Percentiles rank a stretch among this genome's conserved stretches.
phyloP scores from a whole-genome alignment of 495 filamentous ascomycete species.

The Neurospora africana region DNA sequence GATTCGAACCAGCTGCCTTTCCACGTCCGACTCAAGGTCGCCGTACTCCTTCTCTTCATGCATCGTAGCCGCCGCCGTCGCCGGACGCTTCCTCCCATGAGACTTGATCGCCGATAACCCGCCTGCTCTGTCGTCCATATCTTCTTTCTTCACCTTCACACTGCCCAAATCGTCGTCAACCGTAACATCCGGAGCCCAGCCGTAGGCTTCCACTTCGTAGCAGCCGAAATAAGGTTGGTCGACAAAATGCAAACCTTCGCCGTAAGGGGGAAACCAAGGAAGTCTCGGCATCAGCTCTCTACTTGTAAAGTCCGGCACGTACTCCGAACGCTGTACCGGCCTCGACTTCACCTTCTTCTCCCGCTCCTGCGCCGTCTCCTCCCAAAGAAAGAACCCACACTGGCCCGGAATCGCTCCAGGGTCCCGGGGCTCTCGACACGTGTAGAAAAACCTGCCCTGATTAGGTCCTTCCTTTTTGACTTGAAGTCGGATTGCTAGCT shows the following conservation, averaged over 20 bases:
- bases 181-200: not conserved
- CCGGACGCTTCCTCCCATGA: conserved; percentile 1
- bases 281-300: not conserved
- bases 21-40: conserved; percentile 11
- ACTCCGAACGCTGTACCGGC: not conserved
- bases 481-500: conserved; percentile 47
- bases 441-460: conserved; percentile 58
- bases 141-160: not conserved
- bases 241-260: not conserved
- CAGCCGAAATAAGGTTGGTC: not conserved
- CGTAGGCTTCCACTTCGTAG: not conserved
- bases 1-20: conserved; percentile 1
- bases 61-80: not conserved
- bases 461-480: conserved; percentile 59
- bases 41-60: conserved; percentile 3
- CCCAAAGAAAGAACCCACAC: conserved; percentile 67
- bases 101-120: not conserved
- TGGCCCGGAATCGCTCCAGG: conserved; percentile 8
- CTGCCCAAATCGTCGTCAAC: not conserved
- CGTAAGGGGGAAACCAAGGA: not conserved
- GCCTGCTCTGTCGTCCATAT: not conserved
- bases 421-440: conserved; percentile 33
- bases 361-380: conserved; percentile 46
- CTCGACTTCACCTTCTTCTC: conserved; percentile 41
- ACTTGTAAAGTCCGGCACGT: not conserved